Conservation (phyloP, 768 basidiomycete species). For the Mycena alexandri region DNA sequence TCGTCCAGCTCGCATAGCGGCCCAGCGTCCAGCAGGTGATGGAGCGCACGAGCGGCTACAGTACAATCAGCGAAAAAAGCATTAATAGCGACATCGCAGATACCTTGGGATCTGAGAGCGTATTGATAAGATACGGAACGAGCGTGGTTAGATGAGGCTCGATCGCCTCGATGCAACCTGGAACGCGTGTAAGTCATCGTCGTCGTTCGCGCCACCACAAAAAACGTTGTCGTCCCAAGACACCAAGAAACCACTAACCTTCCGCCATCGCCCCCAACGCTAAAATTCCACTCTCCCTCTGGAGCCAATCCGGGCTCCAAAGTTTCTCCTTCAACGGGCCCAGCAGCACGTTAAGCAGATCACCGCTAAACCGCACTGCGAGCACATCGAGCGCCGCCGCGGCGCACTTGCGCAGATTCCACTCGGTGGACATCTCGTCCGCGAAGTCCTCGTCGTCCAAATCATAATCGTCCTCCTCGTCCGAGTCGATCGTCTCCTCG, state of each 20-base stretch:
- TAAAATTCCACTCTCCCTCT: slow-evolving; percentile 94
- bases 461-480: slow-evolving; percentile 91
- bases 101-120: slow-evolving; percentile 93
- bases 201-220: background rate
- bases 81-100: slow-evolving; percentile 30
- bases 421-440: slow-evolving; percentile 97
- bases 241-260: slow-evolving; percentile 62
- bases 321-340: slow-evolving; percentile 93
- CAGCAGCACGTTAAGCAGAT: slow-evolving; percentile 89
- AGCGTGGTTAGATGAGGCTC: slow-evolving; percentile 95
- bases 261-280: slow-evolving; percentile 99
- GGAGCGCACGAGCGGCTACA: slow-evolving; percentile 88
- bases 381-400: slow-evolving; percentile 98
- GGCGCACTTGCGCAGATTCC: slow-evolving; percentile 98
- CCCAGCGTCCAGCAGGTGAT: slow-evolving; percentile 99
- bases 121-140: slow-evolving; percentile 92
- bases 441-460: slow-evolving; percentile 93
- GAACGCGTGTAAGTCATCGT: slow-evolving; percentile 24
- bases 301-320: slow-evolving; percentile 93
- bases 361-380: slow-evolving; percentile 92
- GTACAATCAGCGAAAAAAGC: background rate
- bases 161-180: slow-evolving; percentile 96
- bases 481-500: slow-evolving; percentile 85
- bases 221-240: slow-evolving; percentile 1
- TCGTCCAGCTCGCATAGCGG: slow-evolving; percentile 97